Evolutionary conservation across 441 rosid species (phyloP), one percentile per base, ranked within the genome.

Genomic region (Syzygium syzygioides): DNA sequence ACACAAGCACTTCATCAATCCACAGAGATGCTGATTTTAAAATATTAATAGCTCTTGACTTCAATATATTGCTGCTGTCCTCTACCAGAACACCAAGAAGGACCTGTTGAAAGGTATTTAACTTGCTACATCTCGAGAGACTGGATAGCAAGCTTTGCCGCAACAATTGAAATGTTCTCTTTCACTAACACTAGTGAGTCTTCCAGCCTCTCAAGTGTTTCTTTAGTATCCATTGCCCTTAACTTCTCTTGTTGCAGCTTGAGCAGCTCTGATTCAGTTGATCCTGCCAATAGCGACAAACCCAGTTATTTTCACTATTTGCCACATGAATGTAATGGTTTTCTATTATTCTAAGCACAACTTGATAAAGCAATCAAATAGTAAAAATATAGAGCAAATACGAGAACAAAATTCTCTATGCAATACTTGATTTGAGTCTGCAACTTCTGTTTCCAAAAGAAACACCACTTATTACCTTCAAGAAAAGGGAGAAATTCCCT

Each of bases 61-160:
- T 37, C 80, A 71, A 71, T 71, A 20, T 37, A 37, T 71, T 4
- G 83, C 83, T 20, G 52, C 83, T 71, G 17, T 37, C 52, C 83
- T 71, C 83, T 41, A 71, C 26, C 14, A 23, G 52, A 28, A 68
- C 79, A 68, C 26, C 79, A 10, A 68, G 48, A 34, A 34, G 79
- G n/a, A n/a, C 80, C 80, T 20, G 80, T 37, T 11, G 80, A 71
- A 71, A 71, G 50, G 80, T 20, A 71, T 37, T 71, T 18, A 66
- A 83, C 87, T 91, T 86, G 91, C 87, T 90, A 84, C 88, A 89
- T 92, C 85, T 87, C 95, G 71, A 95, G 86, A 14, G 98, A 94
- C 87, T 95, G 97, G 88, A 96, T 95, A 18, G 98, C 98, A 88
- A 96, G 95, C 92, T 95, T 96, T 86, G 98, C 98, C 34, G 95